These are phyloP conservation scores for Lagenidium sp. DNA, from an alignment of 352 stramenopile genomes.

Conservation along the genomic window DNA sequence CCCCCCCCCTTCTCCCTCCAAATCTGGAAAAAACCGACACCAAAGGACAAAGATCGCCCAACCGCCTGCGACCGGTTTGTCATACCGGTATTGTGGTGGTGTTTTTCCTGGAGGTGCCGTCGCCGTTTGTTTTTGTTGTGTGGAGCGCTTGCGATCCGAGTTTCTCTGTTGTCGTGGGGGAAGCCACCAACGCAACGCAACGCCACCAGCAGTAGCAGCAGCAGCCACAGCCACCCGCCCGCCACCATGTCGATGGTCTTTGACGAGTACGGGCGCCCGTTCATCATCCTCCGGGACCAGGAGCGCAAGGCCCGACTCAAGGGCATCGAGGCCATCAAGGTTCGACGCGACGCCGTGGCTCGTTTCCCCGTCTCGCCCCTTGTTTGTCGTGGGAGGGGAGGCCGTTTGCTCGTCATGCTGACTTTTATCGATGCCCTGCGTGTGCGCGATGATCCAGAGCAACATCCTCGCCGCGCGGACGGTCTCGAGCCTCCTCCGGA, in stretches of 20 bases:
- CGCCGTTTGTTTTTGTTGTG: no score
- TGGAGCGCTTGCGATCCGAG: no score
- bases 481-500: constrained; percentile 96
- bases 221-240: neutral
- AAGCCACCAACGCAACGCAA: constrained; percentile 3
- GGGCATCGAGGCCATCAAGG: constrained; percentile 97
- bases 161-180: no score
- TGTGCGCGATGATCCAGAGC: constrained; percentile 77
- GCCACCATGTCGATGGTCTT: constrained; percentile 88
- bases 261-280: constrained; percentile 99
- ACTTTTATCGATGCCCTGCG: no score
- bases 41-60: no score
- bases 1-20: no score
- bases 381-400: constrained; percentile 3
- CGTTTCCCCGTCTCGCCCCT: constrained; percentile 1
- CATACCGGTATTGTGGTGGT: constrained; percentile 10
- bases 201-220: neutral
- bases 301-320: constrained; percentile 98
- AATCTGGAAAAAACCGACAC: no score
- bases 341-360: constrained; percentile 20
- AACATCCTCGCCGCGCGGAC: constrained; percentile 98
- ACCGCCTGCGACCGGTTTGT: no score
- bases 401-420: no score
- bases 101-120: no score
- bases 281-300: constrained; percentile 99